phyloP scores from a whole-genome alignment of 1,284 basidiomycete genomes.

The Cryptococcus sp. region DNA sequence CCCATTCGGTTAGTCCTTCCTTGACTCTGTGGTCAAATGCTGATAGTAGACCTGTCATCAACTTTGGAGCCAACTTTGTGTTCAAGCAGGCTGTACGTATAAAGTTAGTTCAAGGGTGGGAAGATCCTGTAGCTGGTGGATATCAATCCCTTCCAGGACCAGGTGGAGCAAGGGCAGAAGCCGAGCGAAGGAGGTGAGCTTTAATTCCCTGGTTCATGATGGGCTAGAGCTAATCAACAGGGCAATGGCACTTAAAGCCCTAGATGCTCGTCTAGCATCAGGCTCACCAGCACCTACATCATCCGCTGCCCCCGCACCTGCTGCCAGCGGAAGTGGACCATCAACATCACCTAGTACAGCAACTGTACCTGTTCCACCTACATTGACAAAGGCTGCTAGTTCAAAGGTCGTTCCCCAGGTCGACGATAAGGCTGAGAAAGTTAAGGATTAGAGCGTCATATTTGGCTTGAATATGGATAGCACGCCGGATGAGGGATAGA shows the following conservation, averaged over 20 bases:
- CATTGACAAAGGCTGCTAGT: not conserved
- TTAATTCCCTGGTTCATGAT: constrained; percentile 1
- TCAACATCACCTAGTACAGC: constrained; percentile 4
- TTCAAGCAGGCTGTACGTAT: constrained; percentile 60
- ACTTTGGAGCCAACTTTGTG: constrained; percentile 63
- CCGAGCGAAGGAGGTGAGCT: constrained; percentile 77
- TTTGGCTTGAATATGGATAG: too few species aligned
- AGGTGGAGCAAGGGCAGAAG: constrained; percentile 82
- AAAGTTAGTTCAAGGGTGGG: constrained; percentile 73
- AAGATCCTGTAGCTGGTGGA: constrained; percentile 61
- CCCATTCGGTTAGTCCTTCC: constrained; percentile 70
- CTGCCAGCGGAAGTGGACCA: constrained; percentile 4
- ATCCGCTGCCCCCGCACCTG: not conserved
- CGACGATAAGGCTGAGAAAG: constrained; percentile 8
- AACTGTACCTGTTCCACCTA: constrained; percentile 1
- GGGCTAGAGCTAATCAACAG: constrained; percentile 48
- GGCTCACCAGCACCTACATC: constrained; percentile 17
- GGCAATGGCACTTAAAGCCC: constrained; percentile 88
- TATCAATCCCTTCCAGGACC: constrained; percentile 65
- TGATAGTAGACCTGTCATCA: constrained; percentile 52
- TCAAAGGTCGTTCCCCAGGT: not conserved
- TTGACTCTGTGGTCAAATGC: not conserved
- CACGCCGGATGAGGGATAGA: too few species aligned
- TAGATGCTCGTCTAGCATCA: constrained; percentile 80
- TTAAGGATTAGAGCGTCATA: constrained; percentile 11